Evolutionary conservation across 306 rosid genomes (phyloP), one percentile per base, ranked within the genome.

Genomic region (Vigna reflexopilosa): DNA sequence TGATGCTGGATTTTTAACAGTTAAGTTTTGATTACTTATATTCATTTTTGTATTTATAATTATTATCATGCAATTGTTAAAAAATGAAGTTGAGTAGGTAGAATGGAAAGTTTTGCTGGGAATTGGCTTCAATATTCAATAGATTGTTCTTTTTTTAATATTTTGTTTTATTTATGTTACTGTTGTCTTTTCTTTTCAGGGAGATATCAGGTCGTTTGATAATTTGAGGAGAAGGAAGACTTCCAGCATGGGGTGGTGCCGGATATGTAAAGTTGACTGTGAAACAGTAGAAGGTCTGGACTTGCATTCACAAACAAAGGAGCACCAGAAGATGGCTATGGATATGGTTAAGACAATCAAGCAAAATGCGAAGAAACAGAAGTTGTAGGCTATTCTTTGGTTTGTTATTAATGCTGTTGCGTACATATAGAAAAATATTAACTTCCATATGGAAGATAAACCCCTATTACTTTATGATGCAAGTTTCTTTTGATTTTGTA

Each of bases 211-310:
- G 47, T 73, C 90, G 49, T 90, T 93, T 80, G 96, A 88, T 82
- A 89, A 84, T 75, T 65, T 72, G 72, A 89, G 92, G 84, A 95
- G 88, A 85, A 91, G 97, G 86, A 96, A 86, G 79, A 80, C 85
- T 70, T 78, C 82, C 72, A 87, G 85, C 90, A 90, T 84, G 92
- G 99, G 99, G 20, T 93, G 99, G 99, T 96, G 99, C 83, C 90
- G 99, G 58, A 91, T 96, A 75, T 96, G 99, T 87, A 96, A 91
- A 90, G 83, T 93, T 77, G 97, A 93, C 82, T 96, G 99, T 48
- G 97, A 93, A 83, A 89, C 98, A 45, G 97, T 93, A 76, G 99
- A 91, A 86, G 98, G 98, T 82, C 83, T 96, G 90, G 98, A 96
- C 62, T 75, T 91, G 83, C 99, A 96, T 87, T 91, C 99, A 63